These are phyloP conservation scores for Thelonectria blattea DNA, from an alignment of 2,329 filamentous ascomycete genomes.

Conservation along the genomic window DNA sequence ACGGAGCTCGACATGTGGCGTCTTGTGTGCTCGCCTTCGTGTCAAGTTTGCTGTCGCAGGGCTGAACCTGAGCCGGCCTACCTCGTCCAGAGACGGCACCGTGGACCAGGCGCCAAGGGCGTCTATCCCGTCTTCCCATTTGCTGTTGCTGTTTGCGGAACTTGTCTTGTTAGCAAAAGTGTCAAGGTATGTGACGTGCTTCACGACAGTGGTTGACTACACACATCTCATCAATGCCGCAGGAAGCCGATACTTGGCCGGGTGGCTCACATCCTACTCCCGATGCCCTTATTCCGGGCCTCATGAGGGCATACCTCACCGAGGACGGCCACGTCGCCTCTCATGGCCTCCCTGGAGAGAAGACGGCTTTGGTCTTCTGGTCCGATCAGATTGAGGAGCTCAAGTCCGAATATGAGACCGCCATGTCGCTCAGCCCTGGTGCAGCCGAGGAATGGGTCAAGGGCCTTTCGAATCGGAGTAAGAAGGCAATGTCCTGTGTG, in stretches of 20 bases:
- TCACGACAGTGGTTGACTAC: slow-evolving; percentile 6
- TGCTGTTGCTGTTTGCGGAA: slow-evolving; percentile 67
- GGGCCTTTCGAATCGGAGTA: slow-evolving; percentile 70
- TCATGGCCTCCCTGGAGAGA: slow-evolving; percentile 57
- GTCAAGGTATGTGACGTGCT: slow-evolving; percentile 65
- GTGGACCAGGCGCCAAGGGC: slow-evolving; percentile 66
- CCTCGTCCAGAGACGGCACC: slow-evolving; percentile 56
- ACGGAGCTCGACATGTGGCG: slow-evolving; percentile 80
- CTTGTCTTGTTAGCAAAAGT: slow-evolving; percentile 66
- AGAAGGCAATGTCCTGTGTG: slow-evolving; percentile 64
- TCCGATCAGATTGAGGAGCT: slow-evolving; percentile 67
- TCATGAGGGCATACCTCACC: slow-evolving; percentile 72
- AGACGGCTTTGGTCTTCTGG: slow-evolving; percentile 69
- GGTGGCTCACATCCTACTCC: slow-evolving; percentile 58
- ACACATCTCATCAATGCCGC: slow-evolving; percentile 29
- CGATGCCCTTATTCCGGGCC: slow-evolving; percentile 68
- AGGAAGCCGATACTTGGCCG: slow-evolving; percentile 72
- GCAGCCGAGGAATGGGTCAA: slow-evolving; percentile 81
- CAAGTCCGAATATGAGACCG: slow-evolving; percentile 66
- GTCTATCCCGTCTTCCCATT: slow-evolving; percentile 76
- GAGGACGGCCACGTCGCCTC: slow-evolving; percentile 65
- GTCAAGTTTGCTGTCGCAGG: slow-evolving; percentile 69
- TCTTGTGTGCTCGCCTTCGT: slow-evolving; percentile 65
- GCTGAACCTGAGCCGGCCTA: slow-evolving; percentile 25
- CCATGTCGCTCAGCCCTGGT: slow-evolving; percentile 69